These are phyloP conservation scores for Pseudocercospora pini-densiflorae DNA, from an alignment of 2,329 filamentous ascomycete species.

Conservation along the genomic window DNA sequence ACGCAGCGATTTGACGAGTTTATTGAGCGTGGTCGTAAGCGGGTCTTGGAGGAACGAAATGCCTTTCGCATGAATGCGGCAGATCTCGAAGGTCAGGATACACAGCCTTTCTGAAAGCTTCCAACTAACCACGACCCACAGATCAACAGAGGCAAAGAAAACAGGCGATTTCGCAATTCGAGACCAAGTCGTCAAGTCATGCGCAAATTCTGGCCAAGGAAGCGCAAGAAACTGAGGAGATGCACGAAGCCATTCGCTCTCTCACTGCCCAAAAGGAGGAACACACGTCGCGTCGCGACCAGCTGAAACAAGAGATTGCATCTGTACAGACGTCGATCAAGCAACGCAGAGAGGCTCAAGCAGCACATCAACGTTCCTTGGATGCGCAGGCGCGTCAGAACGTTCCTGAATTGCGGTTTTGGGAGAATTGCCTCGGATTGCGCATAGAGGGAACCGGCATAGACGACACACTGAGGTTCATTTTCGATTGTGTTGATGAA, in stretches of 20 bases:
- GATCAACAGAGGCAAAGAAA: constrained; percentile 92
- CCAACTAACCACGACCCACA: constrained; percentile 43
- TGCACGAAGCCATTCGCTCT: constrained; percentile 63
- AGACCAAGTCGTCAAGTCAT: constrained; percentile 71
- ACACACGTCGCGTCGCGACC: constrained; percentile 59
- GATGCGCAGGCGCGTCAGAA: constrained; percentile 88
- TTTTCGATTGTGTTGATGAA: constrained; percentile 86
- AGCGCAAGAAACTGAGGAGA: constrained; percentile 70
- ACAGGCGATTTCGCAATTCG: constrained; percentile 82
- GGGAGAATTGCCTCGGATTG: constrained; percentile 88
- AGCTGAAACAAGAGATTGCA: constrained; percentile 61
- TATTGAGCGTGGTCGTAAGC: constrained; percentile 87
- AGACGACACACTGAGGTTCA: constrained; percentile 85
- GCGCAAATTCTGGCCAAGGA: constrained; percentile 78
- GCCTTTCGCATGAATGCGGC: constrained; percentile 89
- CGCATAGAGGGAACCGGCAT: constrained; percentile 77
- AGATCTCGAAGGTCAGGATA: constrained; percentile 77
- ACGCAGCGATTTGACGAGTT: constrained; percentile 89
- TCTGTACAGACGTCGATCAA: constrained; percentile 74
- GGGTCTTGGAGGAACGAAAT: constrained; percentile 90
- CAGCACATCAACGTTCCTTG: constrained; percentile 72
- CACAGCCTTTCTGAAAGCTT: neutral
- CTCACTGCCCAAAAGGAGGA: constrained; percentile 61
- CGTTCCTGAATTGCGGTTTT: constrained; percentile 91
- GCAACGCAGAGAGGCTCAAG: constrained; percentile 70